Base-by-base conservation (phyloP, 176 grass and related monocot genomes). In the Triticum dicoccoides region DNA sequence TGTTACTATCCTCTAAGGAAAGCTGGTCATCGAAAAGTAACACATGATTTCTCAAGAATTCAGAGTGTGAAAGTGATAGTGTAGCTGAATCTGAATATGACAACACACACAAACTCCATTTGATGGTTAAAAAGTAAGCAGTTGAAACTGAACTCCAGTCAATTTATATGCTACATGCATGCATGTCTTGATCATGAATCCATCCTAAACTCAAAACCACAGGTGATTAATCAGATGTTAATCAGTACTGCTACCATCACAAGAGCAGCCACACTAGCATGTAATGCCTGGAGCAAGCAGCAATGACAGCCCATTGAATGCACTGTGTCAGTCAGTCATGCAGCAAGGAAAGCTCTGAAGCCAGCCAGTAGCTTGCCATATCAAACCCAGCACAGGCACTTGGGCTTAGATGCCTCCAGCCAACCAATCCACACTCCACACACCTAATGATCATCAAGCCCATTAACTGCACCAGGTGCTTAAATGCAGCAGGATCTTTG, bases 401-500 rank as follows among this genome's bases (percentile, higher is more conserved):
- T 80, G 45, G 85, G 35, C n/a, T 78, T 44, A 30, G 29, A 30
- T 42, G 70, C 63, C 18, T 42, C 77, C 66, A 20, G 49, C 67
- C 76, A 65, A 63, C 68, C 77, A 66, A 29, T 35, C 74, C 45
- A 80, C 18, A 79, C 14, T 34, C 73, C 65, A 80, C 20, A 72
- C 76, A 34, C 79, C 76, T 80, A 79, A 84, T 85, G 77, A 85
- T 51, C 79, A 70, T 51, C 79, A 70, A 52, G 39, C 15, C 71
- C 77, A 88, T 85, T 88, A 86, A 80, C 82, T 91, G 82, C 82
- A 18, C 49, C 86, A 82, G 82, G 82, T 82, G 70, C 49, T 88
- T 87, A 74, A 91, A 81, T 88, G 82, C 67, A 14, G 14, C 30
- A 79, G 80, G 41, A 72, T 77, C 69, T 69, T 74, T 80, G 77